Percentiles rank a stretch among this genome's conserved stretches.
These are phyloP conservation scores for Penicillium sp. DNA, from an alignment of 2,329 filamentous ascomycete species.

Conservation along the genomic window DNA sequence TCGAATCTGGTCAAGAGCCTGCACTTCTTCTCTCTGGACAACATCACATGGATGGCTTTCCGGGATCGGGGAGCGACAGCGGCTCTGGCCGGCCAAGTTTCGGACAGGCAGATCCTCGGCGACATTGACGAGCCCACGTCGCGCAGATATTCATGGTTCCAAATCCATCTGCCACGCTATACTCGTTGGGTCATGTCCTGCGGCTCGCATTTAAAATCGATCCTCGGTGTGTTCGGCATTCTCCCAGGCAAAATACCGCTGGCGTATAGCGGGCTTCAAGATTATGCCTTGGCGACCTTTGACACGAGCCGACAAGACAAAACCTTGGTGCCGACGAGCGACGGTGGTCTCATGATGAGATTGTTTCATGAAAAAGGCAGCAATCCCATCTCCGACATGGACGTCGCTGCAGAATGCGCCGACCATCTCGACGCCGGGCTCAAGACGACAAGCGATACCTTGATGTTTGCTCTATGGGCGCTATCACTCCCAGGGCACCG, in stretches of 20 bases:
- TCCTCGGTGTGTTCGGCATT: not conserved
- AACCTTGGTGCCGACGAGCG: constrained; percentile 30
- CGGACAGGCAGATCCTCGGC: constrained; percentile 43
- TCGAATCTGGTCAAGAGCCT: constrained; percentile 43
- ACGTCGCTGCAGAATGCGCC: constrained; percentile 55
- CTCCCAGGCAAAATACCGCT: not conserved
- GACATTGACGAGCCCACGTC: constrained; percentile 50
- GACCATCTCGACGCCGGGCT: constrained; percentile 56
- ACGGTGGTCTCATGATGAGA: constrained; percentile 3
- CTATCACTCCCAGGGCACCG: constrained; percentile 47
- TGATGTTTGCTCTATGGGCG: constrained; percentile 54
- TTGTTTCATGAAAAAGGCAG: constrained; percentile 23
- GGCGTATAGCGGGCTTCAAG: not conserved
- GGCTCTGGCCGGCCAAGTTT: constrained; percentile 38
- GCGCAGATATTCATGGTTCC: not conserved
- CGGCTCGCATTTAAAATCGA: not conserved
- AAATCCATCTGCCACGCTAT: not conserved
- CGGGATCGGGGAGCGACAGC: constrained; percentile 44
- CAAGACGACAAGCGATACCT: constrained; percentile 53
- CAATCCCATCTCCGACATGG: constrained; percentile 40
- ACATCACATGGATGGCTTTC: constrained; percentile 54
- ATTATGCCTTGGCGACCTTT: not conserved
- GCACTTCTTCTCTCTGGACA: constrained; percentile 55
- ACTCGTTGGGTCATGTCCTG: not conserved
- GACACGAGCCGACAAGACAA: not conserved